phyloP scores from a whole-genome alignment of 2,329 filamentous ascomycete genomes.

The Metarhizium rileyi region DNA sequence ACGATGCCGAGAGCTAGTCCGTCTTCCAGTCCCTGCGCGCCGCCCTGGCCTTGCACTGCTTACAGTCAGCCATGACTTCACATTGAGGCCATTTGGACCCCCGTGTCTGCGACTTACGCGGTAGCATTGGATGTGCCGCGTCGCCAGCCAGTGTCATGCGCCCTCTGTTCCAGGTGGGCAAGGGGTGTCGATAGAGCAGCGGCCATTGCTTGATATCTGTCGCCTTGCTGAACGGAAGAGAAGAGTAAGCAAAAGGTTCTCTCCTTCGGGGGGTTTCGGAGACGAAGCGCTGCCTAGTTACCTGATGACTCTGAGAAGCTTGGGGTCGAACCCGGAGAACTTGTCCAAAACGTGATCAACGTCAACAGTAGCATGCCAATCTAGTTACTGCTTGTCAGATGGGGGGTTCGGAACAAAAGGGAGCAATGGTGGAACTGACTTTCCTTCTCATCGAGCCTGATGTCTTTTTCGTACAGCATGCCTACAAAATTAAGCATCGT shows the following conservation, averaged over 20 bases:
- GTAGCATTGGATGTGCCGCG: slow-evolving; percentile 29
- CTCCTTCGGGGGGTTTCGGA: neutral
- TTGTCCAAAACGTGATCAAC: slow-evolving; percentile 17
- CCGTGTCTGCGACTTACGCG: slow-evolving; percentile 16
- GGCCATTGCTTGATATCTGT: slow-evolving; percentile 25
- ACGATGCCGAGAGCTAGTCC: slow-evolving; percentile 21
- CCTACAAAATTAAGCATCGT: slow-evolving; percentile 25
- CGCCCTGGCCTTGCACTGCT: slow-evolving; percentile 30
- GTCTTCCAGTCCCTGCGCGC: slow-evolving; percentile 26
- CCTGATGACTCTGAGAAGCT: slow-evolving; percentile 18
- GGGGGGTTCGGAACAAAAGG: neutral
- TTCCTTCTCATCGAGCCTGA: slow-evolving; percentile 10
- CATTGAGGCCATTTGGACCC: neutral
- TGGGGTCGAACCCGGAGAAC: slow-evolving; percentile 19
- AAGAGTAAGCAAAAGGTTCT: neutral
- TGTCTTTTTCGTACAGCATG: slow-evolving; percentile 18
- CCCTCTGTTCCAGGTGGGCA: slow-evolving; percentile 22
- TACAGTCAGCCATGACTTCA: neutral
- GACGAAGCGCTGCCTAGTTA: slow-evolving; percentile 9
- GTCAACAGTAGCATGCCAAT: slow-evolving; percentile 22
- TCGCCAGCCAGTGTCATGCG: slow-evolving; percentile 25
- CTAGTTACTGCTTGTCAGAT: slow-evolving; percentile 6
- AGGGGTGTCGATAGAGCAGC: slow-evolving; percentile 23
- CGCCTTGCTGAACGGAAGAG: slow-evolving; percentile 27
- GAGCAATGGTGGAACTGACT: slow-evolving; percentile 7